Base-by-base conservation (phyloP, 2,329 filamentous ascomycete genomes). In the Paecilomyces sp. region DNA sequence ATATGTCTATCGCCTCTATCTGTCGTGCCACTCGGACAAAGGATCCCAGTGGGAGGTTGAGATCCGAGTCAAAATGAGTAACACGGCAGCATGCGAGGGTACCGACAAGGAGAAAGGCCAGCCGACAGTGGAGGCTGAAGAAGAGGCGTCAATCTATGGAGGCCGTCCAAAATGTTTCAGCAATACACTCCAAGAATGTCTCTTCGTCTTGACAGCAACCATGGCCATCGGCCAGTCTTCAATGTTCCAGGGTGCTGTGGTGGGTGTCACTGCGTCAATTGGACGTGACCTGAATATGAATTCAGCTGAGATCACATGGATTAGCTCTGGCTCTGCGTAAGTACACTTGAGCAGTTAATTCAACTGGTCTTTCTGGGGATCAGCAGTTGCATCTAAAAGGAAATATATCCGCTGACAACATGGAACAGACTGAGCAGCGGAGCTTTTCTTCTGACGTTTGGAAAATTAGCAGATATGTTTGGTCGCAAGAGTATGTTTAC, bases 281-380 rank as follows among this genome's bases (percentile, higher is more conserved):
- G 85, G 81, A 1, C 68, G 72, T 13, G 83, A 87, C 61, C 70
- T 89, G 58, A 67, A 77, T 54, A 89, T 89, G 86, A 83, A 81
- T 2, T 84, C 83, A 54, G 83, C 85, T 1, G 80, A 90, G 66
- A 83, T 89, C 25, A 87, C 86, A 0, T 89, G 87, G 86, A 85
- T 89, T 61, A 80, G 79, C 54, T 85, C 85, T 7, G 81, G 85
- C n/a, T 79, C 83, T 47, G 83, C 83, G 75, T 83, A 74, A 54
- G 79, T 73, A 34, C 34, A 9, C 15, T 47, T 12, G 51, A 41
- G 34, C 36, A 13, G 12, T 33, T 53, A 6, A 50, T 28, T 47
- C 3, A 28, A 6, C 25, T 60, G 15, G 6, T 47, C 15, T 7
- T 47, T 6, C n/a, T 47, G 15, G 3, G 13, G 3, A 15, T 18